Evolutionary conservation across 345 rosid species (phyloP).

Genomic region (Lumnitzera racemosa): DNA sequence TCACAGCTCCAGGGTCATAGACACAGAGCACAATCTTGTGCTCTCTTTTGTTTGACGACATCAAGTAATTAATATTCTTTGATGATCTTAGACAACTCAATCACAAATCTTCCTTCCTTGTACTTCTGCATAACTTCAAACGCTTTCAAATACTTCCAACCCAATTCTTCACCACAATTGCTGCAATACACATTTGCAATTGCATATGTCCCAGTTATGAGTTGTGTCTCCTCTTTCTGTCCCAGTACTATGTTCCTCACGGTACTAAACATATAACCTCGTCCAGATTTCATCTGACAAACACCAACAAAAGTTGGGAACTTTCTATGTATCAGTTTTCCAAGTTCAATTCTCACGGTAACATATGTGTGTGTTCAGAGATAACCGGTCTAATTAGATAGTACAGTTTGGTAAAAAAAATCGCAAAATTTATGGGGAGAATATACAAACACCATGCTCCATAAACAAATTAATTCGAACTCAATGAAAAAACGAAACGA

Average conservation of each 20-base stretch:
- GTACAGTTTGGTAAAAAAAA: no score
- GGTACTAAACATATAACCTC: slow-evolving; percentile 66
- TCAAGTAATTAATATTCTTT: slow-evolving; percentile 51
- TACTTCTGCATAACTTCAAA: slow-evolving; percentile 60
- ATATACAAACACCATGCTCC: no score
- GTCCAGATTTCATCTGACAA: slow-evolving; percentile 57
- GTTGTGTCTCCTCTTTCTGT: slow-evolving; percentile 51
- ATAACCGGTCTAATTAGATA: no score
- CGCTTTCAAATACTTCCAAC: slow-evolving; percentile 85
- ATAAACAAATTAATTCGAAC: no score
- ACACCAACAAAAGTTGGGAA: neutral
- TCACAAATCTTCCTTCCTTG: slow-evolving; percentile 75
- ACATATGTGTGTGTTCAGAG: no score
- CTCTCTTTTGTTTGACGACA: no score
- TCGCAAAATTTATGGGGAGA: no score
- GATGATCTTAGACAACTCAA: slow-evolving; percentile 63
- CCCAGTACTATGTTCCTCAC: slow-evolving; percentile 62
- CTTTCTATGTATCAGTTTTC: no score
- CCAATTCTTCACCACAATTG: slow-evolving; percentile 57
- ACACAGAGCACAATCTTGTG: no score
- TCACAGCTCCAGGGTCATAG: no score
- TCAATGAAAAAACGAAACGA: no score
- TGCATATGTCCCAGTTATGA: slow-evolving; percentile 58
- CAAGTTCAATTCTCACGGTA: no score
- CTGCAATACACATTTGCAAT: slow-evolving; percentile 61